These are phyloP conservation scores for Toxicodendron radicans DNA, from an alignment of 345 rosid genomes.

Conservation along the genomic window DNA sequence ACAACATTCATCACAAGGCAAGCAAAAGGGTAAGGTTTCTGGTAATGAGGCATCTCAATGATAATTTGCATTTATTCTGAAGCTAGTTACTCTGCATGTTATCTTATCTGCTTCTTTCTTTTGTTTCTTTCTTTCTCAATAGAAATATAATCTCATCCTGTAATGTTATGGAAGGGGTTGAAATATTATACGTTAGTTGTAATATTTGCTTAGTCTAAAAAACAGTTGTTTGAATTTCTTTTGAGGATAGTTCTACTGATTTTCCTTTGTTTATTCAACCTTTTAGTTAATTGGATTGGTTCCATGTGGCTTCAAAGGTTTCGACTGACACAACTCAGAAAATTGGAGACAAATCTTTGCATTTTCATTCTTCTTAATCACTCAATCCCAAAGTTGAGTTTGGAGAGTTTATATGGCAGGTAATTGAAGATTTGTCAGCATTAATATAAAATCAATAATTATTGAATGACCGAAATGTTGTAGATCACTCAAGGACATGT, in stretches of 20 bases:
- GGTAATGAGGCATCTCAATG: constrained; percentile 4
- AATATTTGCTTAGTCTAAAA: background rate
- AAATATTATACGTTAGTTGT: too few species aligned
- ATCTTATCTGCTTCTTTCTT: background rate
- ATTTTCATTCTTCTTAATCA: background rate
- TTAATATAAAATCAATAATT: background rate
- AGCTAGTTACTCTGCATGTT: background rate
- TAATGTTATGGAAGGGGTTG: too few species aligned
- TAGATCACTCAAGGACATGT: background rate
- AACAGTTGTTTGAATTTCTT: background rate
- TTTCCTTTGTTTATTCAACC: background rate
- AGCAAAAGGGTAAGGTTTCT: constrained; percentile 21
- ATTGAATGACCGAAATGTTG: background rate
- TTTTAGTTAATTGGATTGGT: background rate
- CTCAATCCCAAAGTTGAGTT: background rate
- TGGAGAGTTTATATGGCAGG: background rate
- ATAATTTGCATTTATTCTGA: background rate
- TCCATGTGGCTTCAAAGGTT: background rate
- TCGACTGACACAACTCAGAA: background rate
- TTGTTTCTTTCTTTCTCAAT: background rate
- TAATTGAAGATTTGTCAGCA: background rate
- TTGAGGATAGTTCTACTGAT: background rate
- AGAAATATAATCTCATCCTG: background rate
- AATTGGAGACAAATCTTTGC: background rate
- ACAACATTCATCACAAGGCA: background rate